Conservation (phyloP, 2,329 filamentous ascomycete species). For the Aspergillus sojae region DNA sequence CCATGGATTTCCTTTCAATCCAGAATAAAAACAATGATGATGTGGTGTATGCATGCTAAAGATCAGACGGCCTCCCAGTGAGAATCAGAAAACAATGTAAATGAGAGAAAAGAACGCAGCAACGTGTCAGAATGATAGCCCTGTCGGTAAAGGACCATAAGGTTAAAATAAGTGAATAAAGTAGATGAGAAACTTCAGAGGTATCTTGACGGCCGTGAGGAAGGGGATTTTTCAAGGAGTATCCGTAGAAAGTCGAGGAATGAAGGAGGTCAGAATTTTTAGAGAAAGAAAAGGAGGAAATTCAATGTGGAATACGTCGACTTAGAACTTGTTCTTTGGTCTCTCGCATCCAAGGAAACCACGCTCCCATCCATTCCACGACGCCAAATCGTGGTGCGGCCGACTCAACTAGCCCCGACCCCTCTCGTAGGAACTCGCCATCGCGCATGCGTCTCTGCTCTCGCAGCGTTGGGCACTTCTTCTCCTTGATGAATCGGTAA, state of each 20-base stretch:
- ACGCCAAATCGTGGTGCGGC: constrained; percentile 43
- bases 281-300: background rate
- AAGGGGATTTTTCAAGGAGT: background rate
- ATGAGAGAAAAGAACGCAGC: background rate
- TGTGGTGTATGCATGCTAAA: constrained; percentile 13
- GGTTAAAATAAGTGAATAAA: constrained; percentile 15
- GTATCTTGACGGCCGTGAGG: constrained; percentile 22
- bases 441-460: constrained; percentile 45
- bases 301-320: constrained; percentile 15
- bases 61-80: constrained; percentile 9
- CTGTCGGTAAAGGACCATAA: constrained; percentile 1
- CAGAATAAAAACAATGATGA: background rate
- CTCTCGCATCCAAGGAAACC: constrained; percentile 50
- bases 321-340: constrained; percentile 27
- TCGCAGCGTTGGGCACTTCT: constrained; percentile 48
- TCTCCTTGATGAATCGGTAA: constrained; percentile 51
- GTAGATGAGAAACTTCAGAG: constrained; percentile 18
- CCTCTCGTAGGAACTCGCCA: constrained; percentile 42
- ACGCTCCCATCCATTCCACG: constrained; percentile 41
- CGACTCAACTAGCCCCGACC: constrained; percentile 27
- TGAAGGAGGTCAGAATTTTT: constrained; percentile 6
- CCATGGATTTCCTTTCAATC: background rate
- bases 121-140: background rate
- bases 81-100: constrained; percentile 3
- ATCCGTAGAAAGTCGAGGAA: constrained; percentile 1